Evolutionary conservation across 805 yeast species (phyloP), one percentile per base, ranked within the genome.

Genomic region (Candida lessepsii): DNA sequence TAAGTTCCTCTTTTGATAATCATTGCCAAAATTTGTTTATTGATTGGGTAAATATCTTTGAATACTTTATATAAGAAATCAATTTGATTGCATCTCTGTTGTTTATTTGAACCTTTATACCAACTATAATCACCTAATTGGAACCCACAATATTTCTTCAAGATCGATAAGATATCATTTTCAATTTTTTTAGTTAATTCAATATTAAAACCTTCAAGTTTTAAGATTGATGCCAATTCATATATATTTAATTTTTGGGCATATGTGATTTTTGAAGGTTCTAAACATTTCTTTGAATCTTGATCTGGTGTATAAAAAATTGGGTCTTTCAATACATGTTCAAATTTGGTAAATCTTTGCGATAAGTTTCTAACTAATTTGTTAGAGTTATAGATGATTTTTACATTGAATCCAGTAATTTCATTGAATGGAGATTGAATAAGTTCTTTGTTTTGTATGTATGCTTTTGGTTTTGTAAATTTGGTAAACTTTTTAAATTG

Each of bases 121-220:
- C 44, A 44, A 10, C 39, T 40, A 15, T 21, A 27, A 18, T 29
- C 32, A 9, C 47, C 47, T 10, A 44, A 26, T 24, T 33, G 25
- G 18, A 44, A 40, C 26, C 23, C 16, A 27, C 40, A 40, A 21
- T 44, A 41, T 16, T 35, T 31, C 9, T 18, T 19, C 7, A 44
- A 33, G n/a, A 41, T 20, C 3, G 13, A 15, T 10, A 44, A 15
- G 9, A 44, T 28, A 13, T 34, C 40, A 2, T 4, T 7, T 26
- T 44, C 45, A 14, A 44, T 36, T 7, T 31, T 38, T 17, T 34
- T 40, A 13, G 48, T 41, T 13, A 44, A 15, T 27, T 34, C 29
- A 18, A 40, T 31, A 31, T 40, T 20, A 21, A 19, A 44, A 2
- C 36, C 31, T 5, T 41, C 35, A 6, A 41, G 20, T 10, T 38